Evolutionary conservation across 768 basidiomycete genomes (phyloP).

Genomic region (Mrakia hoshinonis): DNA sequence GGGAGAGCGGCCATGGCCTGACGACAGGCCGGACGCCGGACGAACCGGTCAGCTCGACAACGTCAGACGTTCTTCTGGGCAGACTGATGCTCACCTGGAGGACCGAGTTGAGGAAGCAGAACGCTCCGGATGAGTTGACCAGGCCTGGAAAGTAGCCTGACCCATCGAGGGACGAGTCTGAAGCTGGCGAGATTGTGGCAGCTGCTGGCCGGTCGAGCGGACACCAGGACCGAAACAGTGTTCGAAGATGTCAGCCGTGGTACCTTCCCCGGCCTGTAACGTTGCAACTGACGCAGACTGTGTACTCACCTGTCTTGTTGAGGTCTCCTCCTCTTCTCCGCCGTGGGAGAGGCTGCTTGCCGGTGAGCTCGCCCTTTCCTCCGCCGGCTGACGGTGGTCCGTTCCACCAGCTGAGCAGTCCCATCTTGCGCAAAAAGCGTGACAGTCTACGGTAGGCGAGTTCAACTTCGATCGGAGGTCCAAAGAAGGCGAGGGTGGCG

Average conservation of each 20-base stretch:
- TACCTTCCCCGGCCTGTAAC: not conserved
- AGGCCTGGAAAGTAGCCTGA: constrained; percentile 19
- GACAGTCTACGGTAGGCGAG: not conserved
- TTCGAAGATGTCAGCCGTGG: not conserved
- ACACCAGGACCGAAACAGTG: not conserved
- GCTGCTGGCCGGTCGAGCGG: not conserved
- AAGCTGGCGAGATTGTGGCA: not conserved
- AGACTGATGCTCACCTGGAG: constrained; percentile 8
- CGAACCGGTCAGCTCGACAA: not conserved
- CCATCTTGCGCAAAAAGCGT: not conserved
- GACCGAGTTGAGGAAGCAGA: constrained; percentile 29
- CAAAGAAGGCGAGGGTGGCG: not conserved
- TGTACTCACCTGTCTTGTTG: not conserved
- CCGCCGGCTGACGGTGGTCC: not conserved
- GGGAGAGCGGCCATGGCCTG: constrained; percentile 25
- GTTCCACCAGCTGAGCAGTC: constrained; percentile 5
- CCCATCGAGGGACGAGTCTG: not conserved
- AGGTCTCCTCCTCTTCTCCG: constrained; percentile 1
- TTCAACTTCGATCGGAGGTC: constrained; percentile 7
- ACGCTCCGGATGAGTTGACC: constrained; percentile 28
- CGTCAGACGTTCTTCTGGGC: not conserved
- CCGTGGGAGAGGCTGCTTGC: not conserved
- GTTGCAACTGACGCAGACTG: not conserved
- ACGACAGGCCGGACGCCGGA: not conserved
- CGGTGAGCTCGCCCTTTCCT: not conserved